phyloP scores from a whole-genome alignment of 257 asterid species.

The Petrea volubilis region DNA sequence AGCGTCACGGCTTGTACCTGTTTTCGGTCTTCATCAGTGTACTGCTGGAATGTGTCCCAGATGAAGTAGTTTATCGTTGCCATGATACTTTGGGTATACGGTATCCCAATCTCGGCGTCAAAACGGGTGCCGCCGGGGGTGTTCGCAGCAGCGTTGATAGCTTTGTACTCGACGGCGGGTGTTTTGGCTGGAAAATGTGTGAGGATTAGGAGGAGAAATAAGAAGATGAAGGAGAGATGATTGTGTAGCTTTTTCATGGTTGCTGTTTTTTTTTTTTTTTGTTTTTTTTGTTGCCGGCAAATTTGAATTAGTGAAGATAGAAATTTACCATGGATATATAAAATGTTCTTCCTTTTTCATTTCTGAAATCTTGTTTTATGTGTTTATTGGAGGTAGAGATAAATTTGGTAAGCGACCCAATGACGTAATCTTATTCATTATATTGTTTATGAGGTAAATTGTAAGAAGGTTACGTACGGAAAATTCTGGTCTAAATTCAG shows the following conservation, averaged over 20 bases:
- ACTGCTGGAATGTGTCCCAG: conserved; percentile 37
- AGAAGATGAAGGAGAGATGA: neutral
- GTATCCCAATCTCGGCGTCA: conserved; percentile 34
- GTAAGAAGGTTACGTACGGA: too few relatives aligned
- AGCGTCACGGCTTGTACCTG: conserved; percentile 10
- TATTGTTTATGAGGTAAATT: neutral
- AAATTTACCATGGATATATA: too few relatives aligned
- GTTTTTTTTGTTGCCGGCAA: neutral
- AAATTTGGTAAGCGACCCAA: conserved; percentile 19
- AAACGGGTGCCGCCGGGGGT: conserved; percentile 37
- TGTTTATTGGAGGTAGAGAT: neutral
- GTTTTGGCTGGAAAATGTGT: neutral
- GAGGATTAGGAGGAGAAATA: conserved; percentile 7
- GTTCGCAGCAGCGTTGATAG: conserved; percentile 20
- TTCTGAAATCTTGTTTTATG: neutral
- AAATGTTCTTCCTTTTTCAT: neutral
- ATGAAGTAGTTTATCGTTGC: conserved; percentile 29
- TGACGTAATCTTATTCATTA: neutral
- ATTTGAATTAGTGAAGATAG: neutral
- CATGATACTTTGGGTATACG: conserved; percentile 32
- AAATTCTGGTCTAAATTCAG: too few relatives aligned
- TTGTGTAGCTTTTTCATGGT: conserved; percentile 17
- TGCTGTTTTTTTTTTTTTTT: too few relatives aligned
- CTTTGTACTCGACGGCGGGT: conserved; percentile 32
- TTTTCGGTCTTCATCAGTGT: conserved; percentile 8